These are phyloP conservation scores for Piper betle DNA, from an alignment of 164 flowering plant genomes.

Conservation along the genomic window DNA sequence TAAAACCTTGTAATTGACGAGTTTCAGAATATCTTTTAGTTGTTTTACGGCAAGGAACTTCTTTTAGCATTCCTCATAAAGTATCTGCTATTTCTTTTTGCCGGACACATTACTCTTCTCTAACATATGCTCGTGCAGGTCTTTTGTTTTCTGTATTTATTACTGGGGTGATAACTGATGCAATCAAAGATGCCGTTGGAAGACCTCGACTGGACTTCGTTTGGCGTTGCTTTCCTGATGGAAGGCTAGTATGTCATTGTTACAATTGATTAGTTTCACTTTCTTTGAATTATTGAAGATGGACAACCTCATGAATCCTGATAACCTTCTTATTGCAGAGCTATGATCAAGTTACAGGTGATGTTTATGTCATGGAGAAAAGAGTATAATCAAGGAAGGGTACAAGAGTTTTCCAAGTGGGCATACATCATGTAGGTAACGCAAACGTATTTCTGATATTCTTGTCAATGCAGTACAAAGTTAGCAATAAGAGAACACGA, in stretches of 20 bases:
- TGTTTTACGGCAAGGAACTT: too few species aligned
- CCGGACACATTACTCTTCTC: background rate
- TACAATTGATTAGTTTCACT: background rate
- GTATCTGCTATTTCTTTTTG: background rate
- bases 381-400: constrained; percentile 68
- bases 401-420: constrained; percentile 95
- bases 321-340: background rate
- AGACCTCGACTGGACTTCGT: constrained; percentile 77
- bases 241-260: constrained; percentile 47
- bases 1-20: too few species aligned
- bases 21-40: too few species aligned
- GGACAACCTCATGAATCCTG: too few species aligned
- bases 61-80: background rate
- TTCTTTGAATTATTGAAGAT: background rate
- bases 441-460: too few species aligned
- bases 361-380: constrained; percentile 60
- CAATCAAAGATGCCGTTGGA: constrained; percentile 64
- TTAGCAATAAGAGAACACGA: too few species aligned
- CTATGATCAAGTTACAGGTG: constrained; percentile 14
- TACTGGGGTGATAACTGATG: constrained; percentile 49
- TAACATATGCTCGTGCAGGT: constrained; percentile 28
- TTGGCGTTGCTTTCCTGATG: constrained; percentile 87
- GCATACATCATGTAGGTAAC: constrained; percentile 71
- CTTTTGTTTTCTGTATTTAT: constrained; percentile 28
- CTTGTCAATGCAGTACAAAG: too few species aligned